Evolutionary conservation across 169 alveolate species (phyloP).

Genomic region (Toxoplasma gondii): DNA sequence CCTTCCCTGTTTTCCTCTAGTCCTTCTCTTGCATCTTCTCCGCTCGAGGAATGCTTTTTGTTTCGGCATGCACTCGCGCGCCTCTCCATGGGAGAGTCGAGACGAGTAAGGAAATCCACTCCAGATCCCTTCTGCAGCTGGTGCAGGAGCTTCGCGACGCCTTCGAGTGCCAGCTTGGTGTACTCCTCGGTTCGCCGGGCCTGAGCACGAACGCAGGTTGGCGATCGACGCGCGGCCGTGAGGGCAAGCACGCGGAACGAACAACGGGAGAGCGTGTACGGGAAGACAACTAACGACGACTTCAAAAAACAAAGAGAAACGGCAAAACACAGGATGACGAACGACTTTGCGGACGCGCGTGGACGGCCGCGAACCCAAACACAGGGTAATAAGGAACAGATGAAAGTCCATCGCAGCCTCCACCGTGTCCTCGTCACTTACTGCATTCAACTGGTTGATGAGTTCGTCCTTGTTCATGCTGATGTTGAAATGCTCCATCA

Average conservation of each 20-base stretch:
- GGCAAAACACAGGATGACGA: not conserved
- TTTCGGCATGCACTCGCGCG: not conserved
- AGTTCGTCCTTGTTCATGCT: slow-evolving; percentile 48
- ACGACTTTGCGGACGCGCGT: not conserved
- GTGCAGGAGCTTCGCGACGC: slow-evolving; percentile 58
- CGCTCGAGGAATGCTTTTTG: not conserved
- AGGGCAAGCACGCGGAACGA: not conserved
- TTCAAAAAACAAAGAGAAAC: not conserved
- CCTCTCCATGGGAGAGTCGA: slow-evolving; percentile 20
- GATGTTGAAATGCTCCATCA: slow-evolving; percentile 54
- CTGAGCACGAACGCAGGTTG: slow-evolving; percentile 10
- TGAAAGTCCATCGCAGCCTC: no score
- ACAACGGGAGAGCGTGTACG: not conserved
- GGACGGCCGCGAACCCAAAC: not conserved
- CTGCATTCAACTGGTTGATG: slow-evolving; percentile 26
- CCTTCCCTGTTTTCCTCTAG: not conserved
- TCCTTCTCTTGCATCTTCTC: not conserved
- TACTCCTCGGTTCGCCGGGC: slow-evolving; percentile 66
- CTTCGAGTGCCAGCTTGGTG: slow-evolving; percentile 60
- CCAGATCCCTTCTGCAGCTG: slow-evolving; percentile 52
- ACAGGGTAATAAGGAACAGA: not conserved
- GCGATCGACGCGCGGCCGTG: not conserved
- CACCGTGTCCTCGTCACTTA: not conserved
- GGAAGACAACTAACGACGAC: no score
- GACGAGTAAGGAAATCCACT: slow-evolving; percentile 55